Base-by-base conservation (phyloP, 176 grass and related monocot genomes). In the Carex littledalei region DNA sequence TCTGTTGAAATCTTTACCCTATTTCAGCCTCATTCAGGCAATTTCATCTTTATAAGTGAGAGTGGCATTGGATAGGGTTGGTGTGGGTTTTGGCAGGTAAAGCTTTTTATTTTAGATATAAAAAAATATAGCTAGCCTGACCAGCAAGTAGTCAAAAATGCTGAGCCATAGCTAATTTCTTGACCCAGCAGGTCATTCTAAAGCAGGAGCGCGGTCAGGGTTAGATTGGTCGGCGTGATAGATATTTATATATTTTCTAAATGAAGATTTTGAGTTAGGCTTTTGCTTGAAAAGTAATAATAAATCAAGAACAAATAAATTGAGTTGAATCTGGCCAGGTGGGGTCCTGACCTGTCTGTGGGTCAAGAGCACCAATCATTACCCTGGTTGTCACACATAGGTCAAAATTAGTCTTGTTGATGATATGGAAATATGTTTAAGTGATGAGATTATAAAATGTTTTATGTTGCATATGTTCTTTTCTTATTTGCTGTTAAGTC, bases 391-490 rank as follows among this genome's bases (percentile, higher is more conserved):
- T 55, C 49, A 52, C 11, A 77, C 47, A 53, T 54, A 29, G 5
- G 41, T 54, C 21, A 77, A 53, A 24, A 24, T 24, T 24, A 24
- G 24, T 24, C 0, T 78, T 72, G 54, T 92, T 52, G 52, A 61
- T 54, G 65, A 7, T 10, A 78, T 79, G 24, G 24, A 24, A 24
- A 24, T 74, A 41, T 75, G 85, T 82, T 55, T 81, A 56, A 41
- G 66, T 71, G 80, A 15, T 73, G 54, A 80, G 66, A 68, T 70
- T 65, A 11, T 50, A 22, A 35, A 68, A 61, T 84, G 13, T 20
- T 81, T 84, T 61, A 58, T 54, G 22, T 58, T 87, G 37, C 62
- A 68, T 84, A 98, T 93, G 91, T 93, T 92, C 85, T 98, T 63
- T 85, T 98, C 85, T 81, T 98, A 75, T 81, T 98, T 24, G 24